Conservation (phyloP, 1,139 yeast species). For the Scheffersomyces parashehatae region DNA sequence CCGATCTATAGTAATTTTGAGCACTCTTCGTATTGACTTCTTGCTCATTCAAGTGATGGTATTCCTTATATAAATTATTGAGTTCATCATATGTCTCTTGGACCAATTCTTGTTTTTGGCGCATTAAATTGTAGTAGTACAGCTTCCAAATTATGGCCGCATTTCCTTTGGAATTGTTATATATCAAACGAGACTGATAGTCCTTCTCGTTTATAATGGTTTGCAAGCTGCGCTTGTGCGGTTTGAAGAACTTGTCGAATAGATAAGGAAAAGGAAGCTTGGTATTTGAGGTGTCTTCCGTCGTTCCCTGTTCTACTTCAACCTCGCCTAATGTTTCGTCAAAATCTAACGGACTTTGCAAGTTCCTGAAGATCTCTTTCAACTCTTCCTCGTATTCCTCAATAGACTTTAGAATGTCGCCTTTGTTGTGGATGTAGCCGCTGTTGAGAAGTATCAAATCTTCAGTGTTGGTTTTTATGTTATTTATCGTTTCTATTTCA, state of each 20-base stretch:
- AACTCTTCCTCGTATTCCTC: slow-evolving; percentile 35
- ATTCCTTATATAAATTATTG: slow-evolving; percentile 26
- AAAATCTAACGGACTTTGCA: slow-evolving; percentile 37
- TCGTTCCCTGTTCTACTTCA: slow-evolving; percentile 7
- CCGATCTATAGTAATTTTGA: slow-evolving; percentile 34
- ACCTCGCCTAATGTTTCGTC: slow-evolving; percentile 25
- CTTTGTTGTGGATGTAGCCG: slow-evolving; percentile 15
- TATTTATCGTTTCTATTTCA: slow-evolving; percentile 37
- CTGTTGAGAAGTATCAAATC: slow-evolving; percentile 22
- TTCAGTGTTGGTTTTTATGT: slow-evolving; percentile 36
- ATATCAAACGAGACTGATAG: slow-evolving; percentile 29
- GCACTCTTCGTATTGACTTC: slow-evolving; percentile 12
- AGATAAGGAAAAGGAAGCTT: slow-evolving; percentile 32
- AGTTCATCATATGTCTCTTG: slow-evolving; percentile 26
- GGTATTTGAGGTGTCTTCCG: slow-evolving; percentile 4
- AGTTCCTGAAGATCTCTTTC: slow-evolving; percentile 24
- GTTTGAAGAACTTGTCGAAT: slow-evolving; percentile 27
- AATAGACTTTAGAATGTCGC: slow-evolving; percentile 20
- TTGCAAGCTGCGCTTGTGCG: slow-evolving; percentile 25
- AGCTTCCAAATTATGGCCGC: slow-evolving; percentile 37
- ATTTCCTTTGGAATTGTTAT: slow-evolving; percentile 24
- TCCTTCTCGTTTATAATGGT: slow-evolving; percentile 30
- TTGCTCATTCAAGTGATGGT: slow-evolving; percentile 19
- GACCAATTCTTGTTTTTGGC: slow-evolving; percentile 24
- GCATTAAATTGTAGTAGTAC: slow-evolving; percentile 25